Base-by-base conservation (phyloP, 371 early-diverging fungal genomes). In the Thermomucor indicae-seudaticae region DNA sequence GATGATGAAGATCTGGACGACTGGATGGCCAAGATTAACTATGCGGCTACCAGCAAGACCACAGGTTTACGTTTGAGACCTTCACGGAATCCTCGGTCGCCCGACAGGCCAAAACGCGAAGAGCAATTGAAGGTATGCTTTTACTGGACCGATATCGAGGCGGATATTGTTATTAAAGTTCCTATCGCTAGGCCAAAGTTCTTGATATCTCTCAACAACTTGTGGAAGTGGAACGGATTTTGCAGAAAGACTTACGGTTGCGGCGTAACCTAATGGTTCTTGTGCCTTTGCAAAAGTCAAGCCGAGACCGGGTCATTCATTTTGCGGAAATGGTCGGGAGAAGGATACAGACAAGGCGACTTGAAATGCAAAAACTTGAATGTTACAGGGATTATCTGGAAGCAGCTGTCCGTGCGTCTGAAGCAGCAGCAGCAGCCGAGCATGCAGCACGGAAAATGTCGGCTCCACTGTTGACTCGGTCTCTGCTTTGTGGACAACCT, bases 21-120 rank as follows among this genome's bases (percentile, higher is more conserved):
- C 49, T 91, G 91, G 91, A 87, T 91, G 79, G 60, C 75, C 23
- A 83, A 84, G 42, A 83, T 91, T 46, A 91, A 91, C 64, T 89
- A 87, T 57, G 88, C 89, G 0, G 84, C 89, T 4, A 78, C 88
- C 0, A 75, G 85, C 58, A 90, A 88, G 53, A 79, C 86, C 4
- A 75, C 75, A 11, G 84, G 78, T 4, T 68, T 84, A 0, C 73
- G 79, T 20, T 60, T 84, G 16, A 66, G 82, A 35, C 61, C 60
- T 0, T 63, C 62, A 42, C 51, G 56, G 43, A 49, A 55, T 23
- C 39, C 50, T 40, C 51, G 69, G 52, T 31, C 60, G 25, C 47
- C 32, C 49, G 65, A 41, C 42, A 47, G 24, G 41, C 23, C 34
- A 6, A 51, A 49, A 50, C 49, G 58, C 25, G 64, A 64, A 25